Base-by-base conservation (phyloP, 192 early-diverging fungal species). In the Kappamyces sp. region DNA sequence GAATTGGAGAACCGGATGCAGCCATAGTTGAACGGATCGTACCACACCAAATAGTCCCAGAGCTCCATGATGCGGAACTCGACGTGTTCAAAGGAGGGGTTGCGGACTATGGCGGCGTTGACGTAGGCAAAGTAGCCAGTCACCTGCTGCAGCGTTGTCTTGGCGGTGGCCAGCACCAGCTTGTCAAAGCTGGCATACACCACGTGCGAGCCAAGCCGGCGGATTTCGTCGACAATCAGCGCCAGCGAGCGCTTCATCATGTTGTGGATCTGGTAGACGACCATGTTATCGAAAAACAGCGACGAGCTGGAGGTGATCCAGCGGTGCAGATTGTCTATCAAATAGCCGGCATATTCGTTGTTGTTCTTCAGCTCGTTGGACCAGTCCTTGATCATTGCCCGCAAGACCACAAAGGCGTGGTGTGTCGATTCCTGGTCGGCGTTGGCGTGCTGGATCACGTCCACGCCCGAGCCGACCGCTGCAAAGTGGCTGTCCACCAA, bases 191-290 rank as follows among this genome's bases (percentile, higher is more conserved):
- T 88, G 47, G 87, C 91, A 65, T 79, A 87, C 14, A 96, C 83
- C 9, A 95, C 72, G 33, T 72, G 65, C 11, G 84, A 82, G 11
- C 93, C 93, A 3, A 96, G 74, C 34, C 78, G 65, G 45, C 82
- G 86, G 50, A 91, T 78, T 66, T 94, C 89, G 6, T 82, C 85
- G 12, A 89, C 68, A 45, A 98, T 71, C 63, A 90, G 87, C 77
- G 88, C 58, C 59, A 93, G 90, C 31, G 88, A 86, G 59, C 91
- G 89, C 59, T 84, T 86, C 93, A 98, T 98, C 61, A 95, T 70
- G 34, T 82, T 76, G 57, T 91, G 85, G 11, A 98, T 79, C 45
- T 94, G 68, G 4, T 70, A 70, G 31, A 85, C 86, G 42, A 96
- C 62, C 35, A 85, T 83, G 0, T 88, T 91, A 68, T 98, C 96